phyloP scores from a whole-genome alignment of 345 rosid species.

The Citrus cavaleriei region DNA sequence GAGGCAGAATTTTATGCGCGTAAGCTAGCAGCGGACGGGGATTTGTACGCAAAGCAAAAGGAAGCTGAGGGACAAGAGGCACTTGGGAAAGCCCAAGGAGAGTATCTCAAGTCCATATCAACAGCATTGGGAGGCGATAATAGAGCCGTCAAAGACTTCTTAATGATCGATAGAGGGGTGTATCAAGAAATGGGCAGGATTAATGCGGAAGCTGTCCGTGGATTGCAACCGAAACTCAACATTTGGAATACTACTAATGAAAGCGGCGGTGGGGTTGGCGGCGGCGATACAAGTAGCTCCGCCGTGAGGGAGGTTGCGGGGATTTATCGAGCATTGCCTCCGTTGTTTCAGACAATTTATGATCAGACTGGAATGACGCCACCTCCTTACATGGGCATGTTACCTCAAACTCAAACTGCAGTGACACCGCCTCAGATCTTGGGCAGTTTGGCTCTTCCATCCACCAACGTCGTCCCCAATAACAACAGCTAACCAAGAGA shows the following conservation, averaged over 20 bases:
- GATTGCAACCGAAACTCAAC: constrained; percentile 64
- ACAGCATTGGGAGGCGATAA: constrained; percentile 57
- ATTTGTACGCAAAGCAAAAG: constrained; percentile 45
- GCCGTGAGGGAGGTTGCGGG: constrained; percentile 72
- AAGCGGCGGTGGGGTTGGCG: constrained; percentile 11
- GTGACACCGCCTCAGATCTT: constrained; percentile 73
- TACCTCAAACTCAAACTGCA: constrained; percentile 48
- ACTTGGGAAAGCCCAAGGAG: constrained; percentile 60
- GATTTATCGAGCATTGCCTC: constrained; percentile 65
- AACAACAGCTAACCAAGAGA: background rate
- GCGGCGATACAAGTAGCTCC: constrained; percentile 1
- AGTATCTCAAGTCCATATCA: constrained; percentile 47
- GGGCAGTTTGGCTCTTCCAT: constrained; percentile 20
- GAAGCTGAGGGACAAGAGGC: constrained; percentile 68
- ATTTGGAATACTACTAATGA: constrained; percentile 48
- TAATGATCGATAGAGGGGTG: constrained; percentile 55
- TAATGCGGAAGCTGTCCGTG: constrained; percentile 58
- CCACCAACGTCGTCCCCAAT: background rate
- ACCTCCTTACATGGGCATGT: constrained; percentile 57
- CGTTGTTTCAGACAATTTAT: constrained; percentile 66
- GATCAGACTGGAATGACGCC: constrained; percentile 83
- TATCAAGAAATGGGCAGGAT: constrained; percentile 53
- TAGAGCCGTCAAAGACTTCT: constrained; percentile 46
- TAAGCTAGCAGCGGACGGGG: constrained; percentile 36
- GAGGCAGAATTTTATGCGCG: constrained; percentile 50